Evolutionary conservation across 257 asterid species (phyloP), one percentile per base, ranked within the genome.

Genomic region (Hygrophila difformis): DNA sequence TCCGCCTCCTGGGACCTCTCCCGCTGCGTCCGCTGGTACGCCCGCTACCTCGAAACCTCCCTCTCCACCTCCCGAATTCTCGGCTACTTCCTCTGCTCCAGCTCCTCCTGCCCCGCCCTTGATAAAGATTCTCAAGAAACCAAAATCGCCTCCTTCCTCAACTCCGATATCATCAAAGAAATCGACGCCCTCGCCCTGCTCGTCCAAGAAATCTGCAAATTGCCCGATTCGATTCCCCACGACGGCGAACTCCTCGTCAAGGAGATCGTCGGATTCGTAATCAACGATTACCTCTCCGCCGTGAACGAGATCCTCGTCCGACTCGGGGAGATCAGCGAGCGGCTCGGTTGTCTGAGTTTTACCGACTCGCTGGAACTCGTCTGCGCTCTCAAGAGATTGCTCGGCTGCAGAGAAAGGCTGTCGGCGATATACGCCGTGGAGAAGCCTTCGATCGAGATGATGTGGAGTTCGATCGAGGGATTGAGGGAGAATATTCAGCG

Each of bases 21-120:
- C 12, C 47, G 72, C 0, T 83, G 94, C 85, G 93, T 87, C 4
- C 49, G 97, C 21, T 87, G 88, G 81, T 74, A 87, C 68, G 82
- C 88, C 0, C 69, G 92, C 10, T 83, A 73, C 42, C 39, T 87
- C 1, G 97, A 87, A 54, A 71, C 80, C 22, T 42, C 79, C 0
- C 86, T 86, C 6, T 65, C 63, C 3, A 53, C 74, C 1, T 79
- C 87, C 0, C 60, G 96, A 31, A 49, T 62, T 23, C 36, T 82
- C 55, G 96, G 96, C 10, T 79, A 67, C 24, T 76, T 74, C 19
- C 35, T 76, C 9, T 62, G 78, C 26, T 67, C 79, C 3, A 5
- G 12, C 8, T 59, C 85, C 0, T 37, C 41, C 31, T 39, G 47
- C 18, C 4, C 15, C 7, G 60, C 56, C 1, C 71, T 51, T 18